A percentile compares a stretch with the other conserved stretches of the same genome.
phyloP scores from a whole-genome alignment of 768 basidiomycete genomes.

The Collybia mongolica region DNA sequence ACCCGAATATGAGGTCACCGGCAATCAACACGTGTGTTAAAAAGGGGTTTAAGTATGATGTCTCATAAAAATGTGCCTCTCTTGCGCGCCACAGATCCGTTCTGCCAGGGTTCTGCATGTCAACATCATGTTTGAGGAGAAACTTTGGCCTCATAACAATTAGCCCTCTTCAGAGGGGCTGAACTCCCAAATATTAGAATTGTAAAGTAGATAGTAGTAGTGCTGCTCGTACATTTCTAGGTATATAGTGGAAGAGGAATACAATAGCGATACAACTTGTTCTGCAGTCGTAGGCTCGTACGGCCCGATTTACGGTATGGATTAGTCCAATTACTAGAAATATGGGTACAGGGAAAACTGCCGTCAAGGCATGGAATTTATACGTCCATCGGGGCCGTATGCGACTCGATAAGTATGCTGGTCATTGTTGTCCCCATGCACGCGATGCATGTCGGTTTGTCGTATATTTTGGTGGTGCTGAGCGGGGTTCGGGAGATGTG shows the following conservation, averaged over 20 bases:
- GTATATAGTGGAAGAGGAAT: neutral
- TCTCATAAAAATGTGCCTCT: neutral
- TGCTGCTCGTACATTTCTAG: constrained; percentile 4
- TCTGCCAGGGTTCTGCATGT: neutral
- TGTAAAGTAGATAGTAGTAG: constrained; percentile 1
- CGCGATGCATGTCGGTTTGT: constrained; percentile 41
- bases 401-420: constrained; percentile 32
- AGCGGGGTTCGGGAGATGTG: constrained; percentile 45
- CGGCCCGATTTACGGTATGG: constrained; percentile 10
- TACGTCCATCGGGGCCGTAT: constrained; percentile 45
- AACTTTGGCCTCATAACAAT: neutral
- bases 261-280: neutral
- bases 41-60: constrained; percentile 8
- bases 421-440: constrained; percentile 26
- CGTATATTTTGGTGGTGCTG: constrained; percentile 40
- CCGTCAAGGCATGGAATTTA: constrained; percentile 45
- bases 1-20: neutral
- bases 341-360: constrained; percentile 5
- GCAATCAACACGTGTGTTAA: neutral
- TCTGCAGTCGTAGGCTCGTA: constrained; percentile 4
- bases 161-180: neutral
- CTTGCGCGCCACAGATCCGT: no score
- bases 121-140: neutral
- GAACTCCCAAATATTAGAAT: no score
- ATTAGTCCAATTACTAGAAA: constrained; percentile 16